These are phyloP conservation scores for Microcera coccophila DNA, from an alignment of 2,329 filamentous ascomycete species.

Conservation along the genomic window DNA sequence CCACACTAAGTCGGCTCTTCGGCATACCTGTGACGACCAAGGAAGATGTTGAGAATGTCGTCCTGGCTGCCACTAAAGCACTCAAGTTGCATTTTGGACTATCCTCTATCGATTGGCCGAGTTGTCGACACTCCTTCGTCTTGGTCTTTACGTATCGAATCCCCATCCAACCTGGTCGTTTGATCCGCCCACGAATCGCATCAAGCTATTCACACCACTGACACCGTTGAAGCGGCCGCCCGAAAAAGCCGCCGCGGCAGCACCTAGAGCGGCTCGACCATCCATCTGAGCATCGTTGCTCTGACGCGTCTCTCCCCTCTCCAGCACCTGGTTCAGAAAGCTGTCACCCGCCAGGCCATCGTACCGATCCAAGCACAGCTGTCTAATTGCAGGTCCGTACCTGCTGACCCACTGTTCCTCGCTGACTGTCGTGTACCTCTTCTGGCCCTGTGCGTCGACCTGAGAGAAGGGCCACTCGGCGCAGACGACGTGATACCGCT, in stretches of 20 bases:
- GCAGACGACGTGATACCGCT: conserved; percentile 15
- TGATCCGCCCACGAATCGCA: conserved; percentile 11
- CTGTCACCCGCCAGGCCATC: conserved; percentile 17
- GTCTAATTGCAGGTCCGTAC: conserved; percentile 15
- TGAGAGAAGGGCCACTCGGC: conserved; percentile 17
- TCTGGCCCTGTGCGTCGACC: conserved; percentile 5
- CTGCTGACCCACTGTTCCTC: conserved; percentile 14
- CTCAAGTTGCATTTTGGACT: no score
- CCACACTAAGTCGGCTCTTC: no score
- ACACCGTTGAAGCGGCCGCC: conserved; percentile 12
- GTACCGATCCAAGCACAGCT: conserved; percentile 18
- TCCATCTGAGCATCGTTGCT: neutral
- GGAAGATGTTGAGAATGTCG: no score
- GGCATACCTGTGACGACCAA: no score
- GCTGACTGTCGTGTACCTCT: conserved; percentile 14
- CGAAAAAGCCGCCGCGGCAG: conserved; percentile 14
- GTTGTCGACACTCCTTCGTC: no score
- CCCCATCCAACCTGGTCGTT: conserved; percentile 21
- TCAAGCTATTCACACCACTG: conserved; percentile 9
- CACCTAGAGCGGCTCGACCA: conserved; percentile 12
- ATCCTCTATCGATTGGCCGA: no score
- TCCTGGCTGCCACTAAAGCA: no score
- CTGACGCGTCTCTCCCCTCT: conserved; percentile 4
- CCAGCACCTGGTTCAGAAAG: conserved; percentile 15
- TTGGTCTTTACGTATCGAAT: conserved; percentile 14